Percentiles rank a stretch among this genome's conserved stretches.
phyloP scores from a whole-genome alignment of 169 alveolate species.

The Plasmodium fragile region DNA sequence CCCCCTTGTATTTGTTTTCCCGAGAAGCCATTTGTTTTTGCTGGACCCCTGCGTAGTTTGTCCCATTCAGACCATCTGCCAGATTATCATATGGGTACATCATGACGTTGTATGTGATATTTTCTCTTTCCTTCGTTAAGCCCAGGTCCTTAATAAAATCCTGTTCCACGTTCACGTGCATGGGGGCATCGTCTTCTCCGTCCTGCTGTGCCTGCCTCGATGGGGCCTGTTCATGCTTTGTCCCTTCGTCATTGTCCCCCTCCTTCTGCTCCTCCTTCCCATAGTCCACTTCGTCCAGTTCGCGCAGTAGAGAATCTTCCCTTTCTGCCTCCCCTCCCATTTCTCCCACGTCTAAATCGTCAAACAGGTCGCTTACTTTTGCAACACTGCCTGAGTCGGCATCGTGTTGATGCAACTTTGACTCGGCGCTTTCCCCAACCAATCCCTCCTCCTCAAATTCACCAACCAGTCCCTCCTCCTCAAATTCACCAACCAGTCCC shows the following conservation, averaged over 20 bases:
- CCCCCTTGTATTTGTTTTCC: background rate
- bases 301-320: background rate
- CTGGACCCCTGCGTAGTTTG: background rate
- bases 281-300: background rate
- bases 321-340: background rate
- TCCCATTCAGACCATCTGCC: background rate
- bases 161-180: slow-evolving; percentile 27
- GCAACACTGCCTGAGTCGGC: background rate
- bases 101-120: background rate
- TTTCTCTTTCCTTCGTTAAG: slow-evolving; percentile 15
- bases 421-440: background rate
- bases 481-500: background rate
- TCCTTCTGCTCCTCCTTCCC: background rate
- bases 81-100: slow-evolving; percentile 2
- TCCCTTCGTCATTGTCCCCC: background rate
- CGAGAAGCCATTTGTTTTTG: background rate
- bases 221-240: background rate
- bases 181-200: background rate
- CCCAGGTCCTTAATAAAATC: slow-evolving; percentile 29
- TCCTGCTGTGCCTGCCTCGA: background rate
- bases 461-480: background rate
- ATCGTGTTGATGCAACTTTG: background rate
- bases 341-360: background rate
- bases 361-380: slow-evolving; percentile 14
- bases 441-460: background rate